Evolutionary conservation across 176 grass and related monocot genomes (phyloP), one percentile per base, ranked within the genome.

Genomic region (Raddia guianensis): DNA sequence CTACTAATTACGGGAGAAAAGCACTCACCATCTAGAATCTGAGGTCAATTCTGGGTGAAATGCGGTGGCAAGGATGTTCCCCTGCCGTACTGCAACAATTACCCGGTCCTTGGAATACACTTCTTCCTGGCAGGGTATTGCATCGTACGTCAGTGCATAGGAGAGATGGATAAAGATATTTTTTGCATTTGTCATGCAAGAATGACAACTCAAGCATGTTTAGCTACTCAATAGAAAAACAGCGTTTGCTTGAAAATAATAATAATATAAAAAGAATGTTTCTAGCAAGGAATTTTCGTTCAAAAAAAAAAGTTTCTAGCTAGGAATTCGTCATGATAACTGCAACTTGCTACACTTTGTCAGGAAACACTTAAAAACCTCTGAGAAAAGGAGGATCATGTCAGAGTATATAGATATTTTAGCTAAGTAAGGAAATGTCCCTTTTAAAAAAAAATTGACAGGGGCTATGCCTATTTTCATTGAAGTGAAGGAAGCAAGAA

Each of bases 21-120:
- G 18, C 0, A 8, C 66, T 91, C 72, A 98, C 95, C 95, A 98
- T 91, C 95, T 90, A 27, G 86, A 91, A 33, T 98, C 95, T 49
- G 92, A 95, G 67, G 95, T 98, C 68, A 98, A 82, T 68, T 98
- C 95, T 75, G 95, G 92, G 60, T 98, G 95, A 72, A 98, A 98
- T 51, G 92, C 92, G n/a, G 96, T 99, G 32, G 84, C 96, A 0
- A 99, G 93, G 64, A 99, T 88, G 77, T 93, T 91, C 71, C 90
- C 76, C 85, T 99, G 96, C 59, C 89, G 82, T 57, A 99, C 91
- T 55, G 96, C 96, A 67, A 95, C 96, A 73, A 95, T 91, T 44
- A 99, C 93, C 1, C 82, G 71, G 20, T 99, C 93, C 20, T 84
- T 86, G 3, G 84, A 88, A 75, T 89, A 94, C 70, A 93, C 82